Evolutionary conservation across 768 basidiomycete genomes (phyloP), one percentile per base, ranked within the genome.

Genomic region (Psilocybe subaeruginosa): DNA sequence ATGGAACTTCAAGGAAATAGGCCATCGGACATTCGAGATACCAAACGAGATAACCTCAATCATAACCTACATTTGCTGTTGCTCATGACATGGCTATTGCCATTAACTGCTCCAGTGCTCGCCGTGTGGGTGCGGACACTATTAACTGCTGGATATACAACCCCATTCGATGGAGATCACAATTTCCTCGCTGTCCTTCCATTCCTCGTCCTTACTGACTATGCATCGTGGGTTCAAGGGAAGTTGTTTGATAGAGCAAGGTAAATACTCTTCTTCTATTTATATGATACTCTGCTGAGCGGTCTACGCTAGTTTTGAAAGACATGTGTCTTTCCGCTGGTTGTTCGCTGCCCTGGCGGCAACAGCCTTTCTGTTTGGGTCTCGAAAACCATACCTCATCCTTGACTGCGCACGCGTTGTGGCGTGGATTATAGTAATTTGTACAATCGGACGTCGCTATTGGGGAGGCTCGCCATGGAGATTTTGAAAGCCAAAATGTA

Each of bases 111-210:
- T 2, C 89, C 93, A 0, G 88, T 90, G 5, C 78, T 98, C 27
- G 89, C 85, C 1, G 94, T 97, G 2, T 98, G 96, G 96, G 90
- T 89, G 2, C 85, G 94, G 53, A 96, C 95, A 41, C 76, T 97
- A 9, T 81, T 85, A 39, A 91, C 91, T 0, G 91, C 93, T 8
- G 91, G 92, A 0, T 83, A 86, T 62, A 88, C 84, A 7, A 88
- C 88, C 4, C 91, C 91, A 2, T 96, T 95, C 72, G 83, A 88
- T 46, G 88, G 91, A 0, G 94, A 96, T 70, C 93, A 95, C 69
- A 83, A 85, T 69, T 82, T 90, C 62, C 66, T 89, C 47, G 84
- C 84, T 50, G 84, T 87, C 27, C 81, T 81, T 0, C 90, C 90
- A 5, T 88, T 86, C 70, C 73, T 92, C 11, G 67, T 88, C 33